phyloP scores from a whole-genome alignment of 2,329 filamentous ascomycete species.

The Aspergillus niger region DNA sequence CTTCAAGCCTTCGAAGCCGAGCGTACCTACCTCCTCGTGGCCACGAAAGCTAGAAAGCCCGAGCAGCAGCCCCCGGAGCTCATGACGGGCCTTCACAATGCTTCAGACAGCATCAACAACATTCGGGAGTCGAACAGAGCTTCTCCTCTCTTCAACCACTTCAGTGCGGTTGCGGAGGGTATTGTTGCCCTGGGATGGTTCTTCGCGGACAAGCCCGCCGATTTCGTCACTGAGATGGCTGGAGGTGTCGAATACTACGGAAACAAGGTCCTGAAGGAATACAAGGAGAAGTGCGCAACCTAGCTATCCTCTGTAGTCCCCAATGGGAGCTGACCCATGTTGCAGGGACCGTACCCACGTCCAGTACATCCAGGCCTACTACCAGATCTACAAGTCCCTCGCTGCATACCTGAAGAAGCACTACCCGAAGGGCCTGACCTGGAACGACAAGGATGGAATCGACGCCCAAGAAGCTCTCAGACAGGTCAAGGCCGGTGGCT shows the following conservation, averaged over 20 bases:
- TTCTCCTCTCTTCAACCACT: conserved; percentile 73
- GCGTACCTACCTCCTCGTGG: conserved; percentile 82
- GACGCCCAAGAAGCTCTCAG: conserved; percentile 71
- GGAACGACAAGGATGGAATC: conserved; percentile 77
- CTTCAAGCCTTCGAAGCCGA: conserved; percentile 76
- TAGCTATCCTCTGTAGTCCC: neutral
- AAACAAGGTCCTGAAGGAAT: conserved; percentile 88
- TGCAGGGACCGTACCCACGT: conserved; percentile 74
- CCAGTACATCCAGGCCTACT: conserved; percentile 91
- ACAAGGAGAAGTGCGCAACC: conserved; percentile 71
- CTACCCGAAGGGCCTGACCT: conserved; percentile 75
- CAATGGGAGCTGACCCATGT: conserved; percentile 22
- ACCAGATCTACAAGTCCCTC: conserved; percentile 83
- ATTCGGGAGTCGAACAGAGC: conserved; percentile 80
- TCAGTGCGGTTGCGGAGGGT: conserved; percentile 86
- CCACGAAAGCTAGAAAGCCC: conserved; percentile 90
- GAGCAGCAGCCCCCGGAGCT: conserved; percentile 72
- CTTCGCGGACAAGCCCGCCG: conserved; percentile 77
- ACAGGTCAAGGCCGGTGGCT: conserved; percentile 49
- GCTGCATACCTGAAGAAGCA: conserved; percentile 81
- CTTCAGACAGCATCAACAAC: conserved; percentile 75
- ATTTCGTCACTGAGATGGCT: conserved; percentile 81
- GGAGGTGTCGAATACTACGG: conserved; percentile 90
- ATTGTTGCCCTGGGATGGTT: conserved; percentile 92
- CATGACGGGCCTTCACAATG: conserved; percentile 82